A percentile compares a stretch with the other conserved stretches of the same genome.
These are phyloP conservation scores for Fusarium humuli DNA, from an alignment of 2,329 filamentous ascomycete species.

Conservation along the genomic window DNA sequence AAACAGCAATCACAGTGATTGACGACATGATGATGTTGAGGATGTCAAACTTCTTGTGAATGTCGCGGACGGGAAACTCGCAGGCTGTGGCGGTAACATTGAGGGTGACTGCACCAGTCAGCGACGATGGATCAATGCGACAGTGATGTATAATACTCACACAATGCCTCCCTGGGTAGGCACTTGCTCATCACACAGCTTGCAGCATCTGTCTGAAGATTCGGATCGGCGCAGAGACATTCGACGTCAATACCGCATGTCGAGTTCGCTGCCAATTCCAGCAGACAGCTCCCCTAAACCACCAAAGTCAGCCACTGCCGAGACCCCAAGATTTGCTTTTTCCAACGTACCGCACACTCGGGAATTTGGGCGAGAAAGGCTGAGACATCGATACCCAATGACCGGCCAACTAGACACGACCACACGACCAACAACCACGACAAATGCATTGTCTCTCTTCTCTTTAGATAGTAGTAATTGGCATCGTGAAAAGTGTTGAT, in stretches of 20 bases:
- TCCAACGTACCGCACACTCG: slow-evolving; percentile 5
- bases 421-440: slow-evolving; percentile 11
- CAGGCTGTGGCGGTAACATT: slow-evolving; percentile 9
- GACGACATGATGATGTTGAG: background rate
- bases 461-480: background rate
- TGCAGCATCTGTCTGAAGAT: slow-evolving; percentile 2
- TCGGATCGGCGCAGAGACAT: slow-evolving; percentile 11
- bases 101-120: background rate
- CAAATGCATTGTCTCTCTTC: slow-evolving; percentile 7
- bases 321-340: accelerated
- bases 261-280: slow-evolving; percentile 7
- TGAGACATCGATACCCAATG: background rate
- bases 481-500: background rate
- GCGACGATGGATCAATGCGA: accelerated
- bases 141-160: background rate
- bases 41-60: background rate
- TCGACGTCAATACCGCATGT: slow-evolving; percentile 8
- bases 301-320: background rate
- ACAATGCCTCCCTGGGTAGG: background rate
- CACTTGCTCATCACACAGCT: slow-evolving; percentile 5
- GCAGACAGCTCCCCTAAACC: background rate
- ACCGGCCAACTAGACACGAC: slow-evolving; percentile 9
- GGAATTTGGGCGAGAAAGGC: slow-evolving; percentile 11
- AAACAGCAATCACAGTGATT: background rate
- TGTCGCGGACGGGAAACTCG: slow-evolving; percentile 6